Conservation (phyloP, 139 green algal genomes). For the Chloropicon primus region DNA sequence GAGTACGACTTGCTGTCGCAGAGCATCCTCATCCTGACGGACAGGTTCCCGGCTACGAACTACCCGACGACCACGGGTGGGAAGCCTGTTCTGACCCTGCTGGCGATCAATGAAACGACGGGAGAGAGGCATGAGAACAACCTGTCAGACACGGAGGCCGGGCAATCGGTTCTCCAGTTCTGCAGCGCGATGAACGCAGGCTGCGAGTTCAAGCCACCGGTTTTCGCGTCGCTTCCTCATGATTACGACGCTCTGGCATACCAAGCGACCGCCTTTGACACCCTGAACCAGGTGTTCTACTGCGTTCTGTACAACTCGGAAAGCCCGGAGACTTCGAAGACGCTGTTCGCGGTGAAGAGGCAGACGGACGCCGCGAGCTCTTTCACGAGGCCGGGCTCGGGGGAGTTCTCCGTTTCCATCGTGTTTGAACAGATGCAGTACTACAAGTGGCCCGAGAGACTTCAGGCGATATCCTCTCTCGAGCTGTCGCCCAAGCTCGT, state of each 20-base stretch:
- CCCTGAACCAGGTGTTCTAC: not conserved
- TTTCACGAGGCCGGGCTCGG: not conserved
- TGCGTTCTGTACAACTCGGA: constrained; percentile 1
- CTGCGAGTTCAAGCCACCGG: not conserved
- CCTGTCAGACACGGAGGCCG: not conserved
- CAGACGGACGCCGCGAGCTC: constrained; percentile 1
- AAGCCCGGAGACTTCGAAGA: not conserved
- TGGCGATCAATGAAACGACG: constrained; percentile 5
- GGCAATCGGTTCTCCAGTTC: not conserved
- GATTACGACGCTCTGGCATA: not conserved
- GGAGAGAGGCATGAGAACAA: not conserved
- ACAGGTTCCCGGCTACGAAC: not conserved
- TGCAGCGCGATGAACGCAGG: not conserved
- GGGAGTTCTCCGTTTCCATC: not conserved
- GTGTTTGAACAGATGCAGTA: constrained; percentile 2
- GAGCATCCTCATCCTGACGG: constrained; percentile 3
- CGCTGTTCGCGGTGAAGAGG: not conserved
- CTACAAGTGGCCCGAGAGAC: constrained; percentile 5
- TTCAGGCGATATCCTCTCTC: not conserved
- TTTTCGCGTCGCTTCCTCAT: not conserved
- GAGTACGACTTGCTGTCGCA: not conserved
- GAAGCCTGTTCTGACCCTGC: not conserved
- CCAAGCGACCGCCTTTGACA: not conserved
- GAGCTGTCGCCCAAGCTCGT: not conserved
- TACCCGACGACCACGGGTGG: not conserved